Percentiles rank a stretch among this genome's conserved stretches.
Conservation (phyloP, 2,329 filamentous ascomycete genomes). For the Aureobasidium sp. region DNA sequence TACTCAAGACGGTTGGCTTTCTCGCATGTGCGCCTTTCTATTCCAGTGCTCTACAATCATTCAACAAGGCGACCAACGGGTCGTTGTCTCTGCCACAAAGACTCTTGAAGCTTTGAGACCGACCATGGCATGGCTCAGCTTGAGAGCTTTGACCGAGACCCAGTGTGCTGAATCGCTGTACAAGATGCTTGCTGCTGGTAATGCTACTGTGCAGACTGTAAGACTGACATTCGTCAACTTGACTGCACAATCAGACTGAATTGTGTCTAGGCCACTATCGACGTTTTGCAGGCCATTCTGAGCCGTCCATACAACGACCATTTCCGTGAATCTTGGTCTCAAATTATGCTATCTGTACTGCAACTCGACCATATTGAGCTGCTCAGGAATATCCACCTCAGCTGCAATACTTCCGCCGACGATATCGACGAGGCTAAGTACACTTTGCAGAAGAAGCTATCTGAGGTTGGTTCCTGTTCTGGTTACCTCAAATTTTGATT, state of each 20-base stretch:
- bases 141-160: constrained; percentile 68
- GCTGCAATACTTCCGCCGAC: constrained; percentile 40
- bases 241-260: constrained; percentile 20
- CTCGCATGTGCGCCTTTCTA: constrained; percentile 38
- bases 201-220: constrained; percentile 69
- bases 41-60: constrained; percentile 8
- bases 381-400: constrained; percentile 27
- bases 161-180: constrained; percentile 65
- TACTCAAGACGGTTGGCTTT: constrained; percentile 81
- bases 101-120: constrained; percentile 71
- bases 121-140: constrained; percentile 79
- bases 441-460: constrained; percentile 84
- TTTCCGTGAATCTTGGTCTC: constrained; percentile 51
- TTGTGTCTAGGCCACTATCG: constrained; percentile 47
- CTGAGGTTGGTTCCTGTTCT: constrained; percentile 58
- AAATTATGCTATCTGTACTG: constrained; percentile 25
- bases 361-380: constrained; percentile 26
- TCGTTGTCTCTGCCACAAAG: constrained; percentile 66
- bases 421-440: constrained; percentile 91
- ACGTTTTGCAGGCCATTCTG: constrained; percentile 33
- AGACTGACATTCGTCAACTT: constrained; percentile 22
- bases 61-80: constrained; percentile 48
- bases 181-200: constrained; percentile 61
- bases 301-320: constrained; percentile 52
- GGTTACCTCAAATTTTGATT: neutral